Base-by-base conservation (phyloP, 257 asterid species). In the Nicotiana attenuata region DNA sequence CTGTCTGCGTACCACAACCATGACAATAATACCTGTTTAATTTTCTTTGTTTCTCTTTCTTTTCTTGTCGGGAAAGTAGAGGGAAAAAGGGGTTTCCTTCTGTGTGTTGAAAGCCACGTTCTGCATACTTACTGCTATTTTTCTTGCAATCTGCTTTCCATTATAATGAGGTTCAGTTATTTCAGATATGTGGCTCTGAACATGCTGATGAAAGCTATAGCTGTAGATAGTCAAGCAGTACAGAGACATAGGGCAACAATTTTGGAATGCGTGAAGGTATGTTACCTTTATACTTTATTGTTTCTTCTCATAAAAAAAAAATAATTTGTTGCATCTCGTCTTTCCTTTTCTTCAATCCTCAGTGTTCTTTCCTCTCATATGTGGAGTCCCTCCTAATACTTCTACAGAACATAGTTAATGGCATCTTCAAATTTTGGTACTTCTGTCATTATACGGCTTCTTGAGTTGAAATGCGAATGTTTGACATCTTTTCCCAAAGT, bases 161-260 rank as follows among this genome's bases (percentile, higher is more conserved):
- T 67, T 85, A 82, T 85, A 85, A 81, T 67, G 87, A 84, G 75
- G 82, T 79, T 81, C 61, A 87, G 16, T 22, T 76, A 84, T 85
- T 83, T 83, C 96, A 96, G 99, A 86, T 96, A 94, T 83, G 99
- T 96, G 77, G 98, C 99, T 75, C 85, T 96, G 92, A 96, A 94
- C 88, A 96, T 96, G 99, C 89, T 96, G 90, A 96, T 96, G 98
- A 91, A 82, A 90, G 99, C 98, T 85, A 84, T 96, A 84, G 56
- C 98, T 75, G 93, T 94, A 77, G 99, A 96, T 87, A 85, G 94
- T 88, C 98, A 94, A 90, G 99, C 99, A 26, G 99, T 96, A 80
- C 99, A 96, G 89, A 91, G 99, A 88, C 99, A 96, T 88, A 92
- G 98, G 77, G 95, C 93, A 71, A 96, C 99, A 52, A 94, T 96